Percentiles rank a stretch among this genome's conserved stretches.
Conservation (phyloP, 192 early-diverging fungal genomes). For the Funneliformis mosseae region DNA sequence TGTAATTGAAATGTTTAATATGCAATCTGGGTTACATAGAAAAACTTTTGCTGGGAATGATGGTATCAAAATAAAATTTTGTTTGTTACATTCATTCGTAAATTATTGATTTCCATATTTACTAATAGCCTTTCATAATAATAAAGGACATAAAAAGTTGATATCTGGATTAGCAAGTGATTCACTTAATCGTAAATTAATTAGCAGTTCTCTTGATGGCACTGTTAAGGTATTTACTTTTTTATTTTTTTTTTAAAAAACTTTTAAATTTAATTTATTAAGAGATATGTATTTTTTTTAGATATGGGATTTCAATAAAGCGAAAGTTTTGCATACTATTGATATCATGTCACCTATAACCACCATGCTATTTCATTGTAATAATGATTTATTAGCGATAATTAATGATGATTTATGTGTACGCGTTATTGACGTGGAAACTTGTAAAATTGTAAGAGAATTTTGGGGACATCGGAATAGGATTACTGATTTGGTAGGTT, state of each 20-base stretch:
- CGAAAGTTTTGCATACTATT: constrained; percentile 63
- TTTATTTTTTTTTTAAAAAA: neutral
- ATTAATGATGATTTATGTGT: constrained; percentile 86
- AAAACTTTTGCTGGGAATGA: constrained; percentile 62
- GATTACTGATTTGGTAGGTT: constrained; percentile 82
- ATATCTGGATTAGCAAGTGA: constrained; percentile 82
- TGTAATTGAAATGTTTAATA: constrained; percentile 86
- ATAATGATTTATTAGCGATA: constrained; percentile 79
- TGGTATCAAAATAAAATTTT: constrained; percentile 33
- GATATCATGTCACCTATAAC: constrained; percentile 67
- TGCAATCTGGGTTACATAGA: constrained; percentile 88
- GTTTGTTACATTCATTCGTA: constrained; percentile 3
- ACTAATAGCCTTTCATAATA: neutral
- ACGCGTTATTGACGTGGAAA: constrained; percentile 86
- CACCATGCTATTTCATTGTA: constrained; percentile 61
- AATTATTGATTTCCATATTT: neutral
- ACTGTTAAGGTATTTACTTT: constrained; percentile 64
- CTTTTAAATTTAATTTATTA: neutral
- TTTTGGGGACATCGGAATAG: constrained; percentile 87
- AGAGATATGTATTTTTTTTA: constrained; percentile 37
- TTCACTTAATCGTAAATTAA: constrained; percentile 67
- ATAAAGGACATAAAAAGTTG: constrained; percentile 72
- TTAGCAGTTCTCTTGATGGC: constrained; percentile 81
- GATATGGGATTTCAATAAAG: constrained; percentile 84
- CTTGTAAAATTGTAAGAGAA: constrained; percentile 79